Evolutionary conservation across 2,329 filamentous ascomycete genomes (phyloP).

Genomic region (Alternaria conjuncta): DNA sequence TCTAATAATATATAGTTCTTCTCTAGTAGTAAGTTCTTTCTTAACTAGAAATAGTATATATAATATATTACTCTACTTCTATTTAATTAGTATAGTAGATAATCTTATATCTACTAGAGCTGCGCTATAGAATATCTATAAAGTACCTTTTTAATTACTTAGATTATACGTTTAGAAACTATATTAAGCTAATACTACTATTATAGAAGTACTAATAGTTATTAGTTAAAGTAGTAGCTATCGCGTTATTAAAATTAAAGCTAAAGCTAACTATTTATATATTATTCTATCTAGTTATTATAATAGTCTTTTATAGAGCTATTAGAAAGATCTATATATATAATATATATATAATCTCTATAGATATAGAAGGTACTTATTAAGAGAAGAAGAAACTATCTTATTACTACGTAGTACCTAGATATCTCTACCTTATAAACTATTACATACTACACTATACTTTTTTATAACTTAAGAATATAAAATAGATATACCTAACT

Average conservation of each 20-base stretch:
- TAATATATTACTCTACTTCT: neutral
- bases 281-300: neutral
- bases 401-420: neutral
- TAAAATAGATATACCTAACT: neutral
- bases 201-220: constrained; percentile 6
- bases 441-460: neutral
- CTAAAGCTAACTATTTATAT: neutral
- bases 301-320: neutral
- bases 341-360: neutral
- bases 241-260: neutral
- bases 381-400: neutral
- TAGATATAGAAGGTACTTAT: constrained; percentile 1
- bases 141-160: neutral
- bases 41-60: neutral
- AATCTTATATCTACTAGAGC: neutral
- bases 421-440: neutral
- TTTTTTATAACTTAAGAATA: neutral
- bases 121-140: neutral
- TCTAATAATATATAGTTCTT: neutral
- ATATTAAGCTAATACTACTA: constrained; percentile 10
- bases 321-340: neutral
- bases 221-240: neutral
- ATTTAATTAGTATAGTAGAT: neutral
- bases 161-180: neutral
- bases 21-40: neutral